phyloP scores from a whole-genome alignment of 345 rosid genomes.

The Syzygium aromaticum region DNA sequence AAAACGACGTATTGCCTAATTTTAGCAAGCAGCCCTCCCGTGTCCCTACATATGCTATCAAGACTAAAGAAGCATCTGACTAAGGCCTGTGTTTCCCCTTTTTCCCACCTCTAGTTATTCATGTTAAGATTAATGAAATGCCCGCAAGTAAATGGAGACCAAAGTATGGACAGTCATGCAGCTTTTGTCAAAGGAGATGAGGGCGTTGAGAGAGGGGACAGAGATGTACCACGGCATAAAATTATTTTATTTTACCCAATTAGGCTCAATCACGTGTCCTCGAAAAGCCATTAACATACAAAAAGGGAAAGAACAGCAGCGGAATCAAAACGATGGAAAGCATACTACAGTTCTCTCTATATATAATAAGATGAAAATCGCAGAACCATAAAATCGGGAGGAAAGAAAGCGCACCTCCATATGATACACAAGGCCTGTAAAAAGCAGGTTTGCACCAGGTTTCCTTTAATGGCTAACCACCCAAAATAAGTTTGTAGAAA shows the following conservation, averaged over 20 bases:
- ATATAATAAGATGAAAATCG: background rate
- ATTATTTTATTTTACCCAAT: background rate
- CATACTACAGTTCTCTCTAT: background rate
- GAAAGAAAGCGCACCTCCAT: background rate
- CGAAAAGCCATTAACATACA: background rate
- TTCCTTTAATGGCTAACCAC: background rate
- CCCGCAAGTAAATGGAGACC: background rate
- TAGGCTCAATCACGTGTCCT: background rate
- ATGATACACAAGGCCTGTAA: background rate
- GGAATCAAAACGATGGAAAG: background rate
- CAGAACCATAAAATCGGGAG: background rate
- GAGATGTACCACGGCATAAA: background rate
- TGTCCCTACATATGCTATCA: background rate
- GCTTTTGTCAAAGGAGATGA: background rate
- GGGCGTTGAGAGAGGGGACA: background rate
- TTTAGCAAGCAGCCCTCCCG: background rate
- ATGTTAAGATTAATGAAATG: background rate
- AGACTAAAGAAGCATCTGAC: background rate
- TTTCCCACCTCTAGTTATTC: background rate
- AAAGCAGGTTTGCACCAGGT: background rate
- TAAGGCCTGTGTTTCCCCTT: background rate
- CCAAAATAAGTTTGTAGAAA: background rate
- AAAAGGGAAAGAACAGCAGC: background rate
- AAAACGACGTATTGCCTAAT: background rate
- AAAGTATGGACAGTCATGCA: rapidly evolving